Evolutionary conservation across 202 grass and related monocot genomes (phyloP), one percentile per base, ranked within the genome.

Genomic region (Alloteropsis angusta): DNA sequence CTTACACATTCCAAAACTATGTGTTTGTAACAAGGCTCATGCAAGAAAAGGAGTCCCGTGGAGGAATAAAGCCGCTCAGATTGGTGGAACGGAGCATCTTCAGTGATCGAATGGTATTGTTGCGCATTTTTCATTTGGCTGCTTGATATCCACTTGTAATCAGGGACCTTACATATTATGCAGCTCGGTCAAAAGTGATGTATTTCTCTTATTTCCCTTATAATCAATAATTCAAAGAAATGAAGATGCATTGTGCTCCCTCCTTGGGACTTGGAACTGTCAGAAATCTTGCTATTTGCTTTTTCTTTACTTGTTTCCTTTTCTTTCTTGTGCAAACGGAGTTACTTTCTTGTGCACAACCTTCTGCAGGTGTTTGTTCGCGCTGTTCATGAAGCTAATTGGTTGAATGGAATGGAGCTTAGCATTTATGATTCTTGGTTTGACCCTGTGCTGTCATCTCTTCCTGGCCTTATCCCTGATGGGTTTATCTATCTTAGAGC

Each of bases 391-490:
- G 87, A 89, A 56, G 83, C 87, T 36, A 89, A 83, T 61, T 89
- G 74, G 87, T 83, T 89, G 83, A 86, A 86, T 71, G 74, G 77
- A 72, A 89, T 89, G 87, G 87, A 89, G 66, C 80, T 89, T 36
- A 89, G 87, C 78, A 89, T 89, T 58, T 89, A 89, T 56, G 83
- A 89, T 46, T 89, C 87, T 41, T 89, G 87, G 87, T 89, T 89
- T 83, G 87, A 89, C 53, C 87, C 79, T 75, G 83, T 89, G n/a
- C 16, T 89, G 23, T 83, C 79, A 79, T 78, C 68, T 74, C 74
- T 86, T 59, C 83, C 83, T 32, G 75, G 87, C 3, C 83, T 89
- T 41, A 34, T 89, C 68, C 87, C 83, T 58, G 87, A 89, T 64
- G 87, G 83, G 18, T 89, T 85, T 77, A 85, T 89, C 69, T 89